Percentiles rank a stretch among this genome's conserved stretches.
phyloP scores from a whole-genome alignment of 768 basidiomycete genomes.

The Leccinum uliginosum region DNA sequence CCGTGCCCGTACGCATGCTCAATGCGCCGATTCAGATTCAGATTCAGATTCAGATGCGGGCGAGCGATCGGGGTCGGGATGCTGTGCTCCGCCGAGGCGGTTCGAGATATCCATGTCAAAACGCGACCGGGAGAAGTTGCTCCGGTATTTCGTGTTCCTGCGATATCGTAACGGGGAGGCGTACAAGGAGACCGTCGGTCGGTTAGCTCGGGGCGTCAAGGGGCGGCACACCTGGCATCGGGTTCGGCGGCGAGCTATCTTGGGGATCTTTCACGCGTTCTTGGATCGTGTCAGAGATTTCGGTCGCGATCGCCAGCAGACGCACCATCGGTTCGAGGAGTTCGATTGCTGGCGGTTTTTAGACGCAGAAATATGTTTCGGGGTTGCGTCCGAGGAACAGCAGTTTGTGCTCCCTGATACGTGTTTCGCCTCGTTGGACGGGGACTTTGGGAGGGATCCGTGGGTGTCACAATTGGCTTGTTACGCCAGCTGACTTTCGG shows the following conservation, averaged over 20 bases:
- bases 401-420: conserved; percentile 53
- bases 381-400: conserved; percentile 49
- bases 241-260: conserved; percentile 24
- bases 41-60: background rate
- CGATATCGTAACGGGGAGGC: conserved; percentile 53
- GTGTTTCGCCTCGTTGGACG: conserved; percentile 52
- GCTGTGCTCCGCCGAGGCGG: conserved; percentile 1
- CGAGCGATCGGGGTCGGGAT: background rate
- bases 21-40: background rate
- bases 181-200: conserved; percentile 37
- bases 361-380: conserved; percentile 50
- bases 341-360: conserved; percentile 46
- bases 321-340: conserved; percentile 12
- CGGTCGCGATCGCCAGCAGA: background rate
- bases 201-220: conserved; percentile 22
- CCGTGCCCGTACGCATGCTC: conserved; percentile 17
- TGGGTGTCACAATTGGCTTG: conserved; percentile 13
- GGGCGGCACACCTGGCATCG: conserved; percentile 25
- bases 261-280: conserved; percentile 29
- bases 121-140: conserved; percentile 35
- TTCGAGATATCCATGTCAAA: conserved; percentile 21
- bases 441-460: conserved; percentile 35
- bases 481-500: background rate
- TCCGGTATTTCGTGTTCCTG: conserved; percentile 51
- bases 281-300: conserved; percentile 3